Base-by-base conservation (phyloP, 345 rosid species). In the Pistacia integerrima region DNA sequence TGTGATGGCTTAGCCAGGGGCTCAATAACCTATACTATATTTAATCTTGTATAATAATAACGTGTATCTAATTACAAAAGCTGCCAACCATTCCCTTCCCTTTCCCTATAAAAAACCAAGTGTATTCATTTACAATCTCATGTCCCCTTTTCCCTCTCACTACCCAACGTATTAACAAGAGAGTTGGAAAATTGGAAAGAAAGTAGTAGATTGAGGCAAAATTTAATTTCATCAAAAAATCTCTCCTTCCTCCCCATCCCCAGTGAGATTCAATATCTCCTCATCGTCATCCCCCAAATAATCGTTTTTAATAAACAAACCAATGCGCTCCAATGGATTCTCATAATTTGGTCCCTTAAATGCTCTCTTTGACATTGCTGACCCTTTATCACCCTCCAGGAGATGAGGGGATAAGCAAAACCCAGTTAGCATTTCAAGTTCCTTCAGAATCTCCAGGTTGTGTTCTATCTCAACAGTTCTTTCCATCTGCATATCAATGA, bases 201-300 rank as follows among this genome's bases (percentile, higher is more conserved):
- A 14, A 38, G 2, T 51, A 65, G 3, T 54, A 65, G 57, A 38
- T n/a, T 36, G 16, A 7, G 36, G 7, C 52, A 18, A 57, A 55
- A 49, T 8, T 10, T 17, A 35, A 41, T 7, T 12, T 77, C 72
- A 85, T 17, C 56, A 79, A 10, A 81, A 41, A 54, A 93, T 90
- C 80, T 93, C 97, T n/a, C 99, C 98, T 56, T 93, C 99, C 86
- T 93, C 99, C 2, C 84, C 82, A 7, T 82, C 85, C 4, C 49
- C 83, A 22, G 74, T 69, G n/a, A 81, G 28, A 72, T 73, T 36
- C 16, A 70, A n/a, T 11, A 63, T 70, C 18, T 88, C 92, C 35
- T 78, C 85, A 1, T 83, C 88, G 14, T 80, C 90, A 0, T 86
- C 85, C 52, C 13, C 77, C 57, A 78, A 25, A 44, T 66, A 73